Percentiles rank a stretch among this genome's conserved stretches.
phyloP scores from a whole-genome alignment of 2,329 filamentous ascomycete species.

The Fusarium siculi region DNA sequence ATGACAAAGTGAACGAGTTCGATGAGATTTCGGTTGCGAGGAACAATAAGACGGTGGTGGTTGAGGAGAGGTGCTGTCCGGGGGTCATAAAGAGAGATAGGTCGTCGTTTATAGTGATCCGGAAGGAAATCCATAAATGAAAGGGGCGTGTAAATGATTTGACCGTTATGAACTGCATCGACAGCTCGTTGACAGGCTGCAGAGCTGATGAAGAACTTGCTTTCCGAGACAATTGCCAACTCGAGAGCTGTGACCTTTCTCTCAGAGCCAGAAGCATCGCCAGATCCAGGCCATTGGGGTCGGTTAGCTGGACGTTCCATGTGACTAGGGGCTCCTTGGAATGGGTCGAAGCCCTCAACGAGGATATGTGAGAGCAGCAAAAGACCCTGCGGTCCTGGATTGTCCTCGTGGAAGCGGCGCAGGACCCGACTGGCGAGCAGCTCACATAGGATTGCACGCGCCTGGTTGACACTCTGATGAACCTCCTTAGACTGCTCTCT shows the following conservation, averaged over 20 bases:
- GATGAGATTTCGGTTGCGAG: slow-evolving; percentile 72
- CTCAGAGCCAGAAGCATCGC: slow-evolving; percentile 54
- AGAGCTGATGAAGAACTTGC: slow-evolving; percentile 73
- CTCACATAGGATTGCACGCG: slow-evolving; percentile 75
- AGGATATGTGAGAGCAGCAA: slow-evolving; percentile 74
- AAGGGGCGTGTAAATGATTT: slow-evolving; percentile 76
- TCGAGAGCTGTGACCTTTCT: slow-evolving; percentile 75
- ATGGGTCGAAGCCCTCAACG: slow-evolving; percentile 77
- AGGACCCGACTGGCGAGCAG: slow-evolving; percentile 74
- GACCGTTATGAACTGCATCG: slow-evolving; percentile 74
- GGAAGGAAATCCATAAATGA: slow-evolving; percentile 78
- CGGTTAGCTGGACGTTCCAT: slow-evolving; percentile 61
- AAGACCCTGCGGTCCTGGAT: slow-evolving; percentile 70
- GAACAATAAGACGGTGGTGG: slow-evolving; percentile 78
- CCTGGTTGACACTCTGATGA: slow-evolving; percentile 76
- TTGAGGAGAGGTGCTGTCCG: slow-evolving; percentile 73
- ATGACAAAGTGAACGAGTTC: slow-evolving; percentile 74
- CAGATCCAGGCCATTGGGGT: slow-evolving; percentile 52
- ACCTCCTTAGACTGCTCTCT: slow-evolving; percentile 73
- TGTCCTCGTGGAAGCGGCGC: slow-evolving; percentile 74
- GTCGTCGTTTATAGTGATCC: slow-evolving; percentile 77
- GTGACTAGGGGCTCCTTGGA: slow-evolving; percentile 72
- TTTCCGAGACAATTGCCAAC: slow-evolving; percentile 77
- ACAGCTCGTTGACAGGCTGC: slow-evolving; percentile 76
- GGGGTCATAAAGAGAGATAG: slow-evolving; percentile 76